Evolutionary conservation across 331 rosid species (phyloP), one percentile per base, ranked within the genome.

Genomic region (Stylosanthes scabra): DNA sequence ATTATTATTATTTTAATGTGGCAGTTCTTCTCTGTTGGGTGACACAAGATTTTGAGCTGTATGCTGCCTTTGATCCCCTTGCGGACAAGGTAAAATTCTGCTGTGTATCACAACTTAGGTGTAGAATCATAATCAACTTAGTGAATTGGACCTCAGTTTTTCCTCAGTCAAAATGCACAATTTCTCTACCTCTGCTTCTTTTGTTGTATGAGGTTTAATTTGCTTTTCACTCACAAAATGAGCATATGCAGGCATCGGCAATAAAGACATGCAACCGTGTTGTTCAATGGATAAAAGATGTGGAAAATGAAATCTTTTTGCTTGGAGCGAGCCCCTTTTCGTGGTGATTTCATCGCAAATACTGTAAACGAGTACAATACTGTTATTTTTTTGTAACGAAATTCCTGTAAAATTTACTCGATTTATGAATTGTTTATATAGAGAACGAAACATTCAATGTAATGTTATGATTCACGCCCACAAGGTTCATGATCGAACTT

Each of bases 301-400:
- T 95, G 25, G 99, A 95, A 80, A 91, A 91, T 28, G 99, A 95
- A 77, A 86, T 95, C 45, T 95, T 95, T 85, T 88, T 95, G 92
- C 89, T 91, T 78, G 99, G 99, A 81, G 95, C 97, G 62, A 95
- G 97, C 90, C 99, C 99, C 74, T 91, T 95, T 82, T 95, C 99
- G 65, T 95, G 99, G 99, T 95, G 89, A 95, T 72, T 80, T 52
- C 67, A 72, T 44, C 60, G 27, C 67, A 66, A 64, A 62, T 63
- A 31, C 50, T 80, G 85, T 80, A 80, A 68, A 42, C 82, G 66
- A 76, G 83, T 84, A 84, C 37, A 15, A 55, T 76, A 51, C 6
- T 51, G 25, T 20, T 20, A 20, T 51, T 2, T 51, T 68, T 60
- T 76, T 42, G 10, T 37, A 42, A 73, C 49, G 64, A 49, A 80